A percentile compares a stretch with the other conserved stretches of the same genome.
phyloP scores from a whole-genome alignment of 2,329 filamentous ascomycete species.

The Onygenales sp. region DNA sequence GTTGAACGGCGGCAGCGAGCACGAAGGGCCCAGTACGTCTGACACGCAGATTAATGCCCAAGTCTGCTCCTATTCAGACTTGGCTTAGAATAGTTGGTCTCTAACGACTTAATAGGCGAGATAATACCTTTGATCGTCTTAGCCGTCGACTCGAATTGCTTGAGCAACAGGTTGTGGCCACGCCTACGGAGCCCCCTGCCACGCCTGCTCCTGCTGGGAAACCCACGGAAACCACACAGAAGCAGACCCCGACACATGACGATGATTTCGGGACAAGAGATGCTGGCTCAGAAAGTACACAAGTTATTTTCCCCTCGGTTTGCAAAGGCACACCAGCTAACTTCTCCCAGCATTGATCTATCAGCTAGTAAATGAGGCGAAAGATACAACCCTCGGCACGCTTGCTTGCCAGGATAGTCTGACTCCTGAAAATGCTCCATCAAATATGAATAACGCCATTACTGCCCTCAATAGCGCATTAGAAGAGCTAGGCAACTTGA shows the following conservation, averaged over 20 bases:
- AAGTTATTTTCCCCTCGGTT: neutral
- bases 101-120: too few relatives aligned
- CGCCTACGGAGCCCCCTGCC: neutral
- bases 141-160: slow-evolving; percentile 1
- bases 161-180: neutral
- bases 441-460: neutral
- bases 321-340: neutral
- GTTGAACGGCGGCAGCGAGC: neutral
- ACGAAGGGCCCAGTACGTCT: neutral
- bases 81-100: too few relatives aligned
- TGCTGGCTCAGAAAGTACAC: neutral
- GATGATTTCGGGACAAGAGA: neutral
- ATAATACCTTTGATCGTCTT: neutral
- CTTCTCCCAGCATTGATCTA: neutral
- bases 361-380: slow-evolving; percentile 1
- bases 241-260: neutral
- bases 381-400: neutral
- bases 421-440: neutral
- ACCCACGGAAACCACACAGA: neutral
- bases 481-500: neutral
- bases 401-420: neutral
- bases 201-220: neutral
- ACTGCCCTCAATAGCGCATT: neutral
- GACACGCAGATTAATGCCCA: neutral
- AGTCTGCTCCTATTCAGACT: too few relatives aligned